Conservation (phyloP, 148 eudicot species). For the Nepenthes mirabilis region DNA sequence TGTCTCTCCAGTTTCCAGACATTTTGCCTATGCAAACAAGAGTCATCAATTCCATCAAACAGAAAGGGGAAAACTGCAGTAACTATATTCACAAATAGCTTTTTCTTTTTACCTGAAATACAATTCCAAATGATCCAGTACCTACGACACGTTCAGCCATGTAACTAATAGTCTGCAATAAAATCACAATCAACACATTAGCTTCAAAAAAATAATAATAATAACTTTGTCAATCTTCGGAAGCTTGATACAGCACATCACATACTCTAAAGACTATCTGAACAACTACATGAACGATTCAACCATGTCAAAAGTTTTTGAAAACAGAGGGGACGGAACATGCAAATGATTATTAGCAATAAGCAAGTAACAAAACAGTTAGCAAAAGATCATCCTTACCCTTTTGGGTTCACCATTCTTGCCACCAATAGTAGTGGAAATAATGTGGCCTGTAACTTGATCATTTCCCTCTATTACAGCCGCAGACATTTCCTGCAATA, state of each 20-base stretch:
- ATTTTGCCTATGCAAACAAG: constrained; percentile 34
- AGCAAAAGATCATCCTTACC: constrained; percentile 20
- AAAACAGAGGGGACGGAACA: too few species aligned
- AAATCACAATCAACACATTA: constrained; percentile 1
- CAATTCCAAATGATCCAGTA: constrained; percentile 63
- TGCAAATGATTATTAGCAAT: not conserved
- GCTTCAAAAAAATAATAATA: not conserved
- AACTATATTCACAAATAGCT: not conserved
- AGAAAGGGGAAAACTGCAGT: not conserved
- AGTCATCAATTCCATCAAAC: not conserved
- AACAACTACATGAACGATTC: not conserved
- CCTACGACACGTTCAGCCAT: constrained; percentile 75
- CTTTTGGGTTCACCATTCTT: constrained; percentile 85
- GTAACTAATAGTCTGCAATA: constrained; percentile 46
- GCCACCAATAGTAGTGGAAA: constrained; percentile 81
- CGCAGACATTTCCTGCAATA: constrained; percentile 58
- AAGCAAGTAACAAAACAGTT: not conserved
- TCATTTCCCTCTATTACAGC: constrained; percentile 63
- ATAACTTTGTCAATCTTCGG: not conserved
- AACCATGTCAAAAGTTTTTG: not conserved
- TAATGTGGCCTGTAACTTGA: constrained; percentile 78
- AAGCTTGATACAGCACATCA: too few species aligned
- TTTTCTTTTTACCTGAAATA: constrained; percentile 31
- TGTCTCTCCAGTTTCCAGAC: constrained; percentile 57
- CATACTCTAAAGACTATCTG: not conserved